Base-by-base conservation (phyloP, 805 yeast species). In the Wickerhamiella shivajii region DNA sequence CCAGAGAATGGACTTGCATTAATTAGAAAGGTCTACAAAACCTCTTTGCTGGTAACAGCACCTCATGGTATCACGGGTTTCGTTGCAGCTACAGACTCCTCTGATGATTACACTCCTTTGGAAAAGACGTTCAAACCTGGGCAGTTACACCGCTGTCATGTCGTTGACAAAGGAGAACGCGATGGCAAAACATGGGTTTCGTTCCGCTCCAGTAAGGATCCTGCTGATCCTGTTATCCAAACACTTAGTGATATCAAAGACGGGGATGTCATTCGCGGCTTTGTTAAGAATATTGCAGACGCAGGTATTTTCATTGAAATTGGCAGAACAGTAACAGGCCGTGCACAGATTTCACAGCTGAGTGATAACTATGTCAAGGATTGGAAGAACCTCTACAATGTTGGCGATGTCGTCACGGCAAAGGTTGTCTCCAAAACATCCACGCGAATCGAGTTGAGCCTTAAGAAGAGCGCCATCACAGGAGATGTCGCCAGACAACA, bases 331-430 rank as follows among this genome's bases (percentile, higher is more conserved):
- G 61, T 79, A 17, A 70, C 69, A 44, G 96, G 85, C 2, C 71
- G 87, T 47, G 90, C 81, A 18, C 75, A 81, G 48, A 73, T 83
- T 31, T 56, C 77, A 27, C 85, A 85, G 51, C 60, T 87, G 18
- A 79, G 92, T 8, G 97, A 87, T 47, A 63, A 77, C 1, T 80
- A 60, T 46, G 59, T 83, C 50, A 77, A 76, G 47, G 93, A 87
- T 38, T 87, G 97, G 97, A 80, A 80, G 61, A 73, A 72, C 42
- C 68, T 64, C 41, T 81, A 66, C 66, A 65, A 66, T 41, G 65
- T 71, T 18, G 72, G 77, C 53, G 92, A 85, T 57, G 59, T 67
- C 10, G 83, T 87, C 7, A 49, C 63, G 30, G 94, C 87, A 45
- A 79, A 77, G 51, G 70, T 87, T 31, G 53, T 76, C 7, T 63